These are phyloP conservation scores for Thraustochytrium striatum DNA, from an alignment of 352 stramenopile genomes.

Conservation along the genomic window DNA sequence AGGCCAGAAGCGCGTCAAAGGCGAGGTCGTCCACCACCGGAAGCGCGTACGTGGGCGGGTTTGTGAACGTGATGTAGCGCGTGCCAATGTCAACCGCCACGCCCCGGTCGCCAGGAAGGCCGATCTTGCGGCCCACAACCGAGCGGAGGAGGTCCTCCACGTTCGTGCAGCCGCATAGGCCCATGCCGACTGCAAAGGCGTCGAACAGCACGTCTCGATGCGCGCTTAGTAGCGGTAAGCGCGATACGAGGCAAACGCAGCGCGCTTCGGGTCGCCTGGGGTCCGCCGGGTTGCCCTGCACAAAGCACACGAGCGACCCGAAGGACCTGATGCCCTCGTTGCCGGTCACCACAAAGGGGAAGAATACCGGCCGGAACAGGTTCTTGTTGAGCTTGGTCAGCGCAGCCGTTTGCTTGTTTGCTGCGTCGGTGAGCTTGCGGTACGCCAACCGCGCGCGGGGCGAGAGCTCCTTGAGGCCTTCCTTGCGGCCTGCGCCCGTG, in stretches of 20 bases:
- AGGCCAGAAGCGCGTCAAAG: constrained; percentile 28
- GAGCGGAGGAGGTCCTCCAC: not conserved
- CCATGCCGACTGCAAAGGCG: constrained; percentile 33
- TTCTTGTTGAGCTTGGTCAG: constrained; percentile 23
- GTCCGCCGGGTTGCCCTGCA: not conserved
- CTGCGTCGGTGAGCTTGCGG: too few species aligned
- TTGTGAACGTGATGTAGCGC: not conserved
- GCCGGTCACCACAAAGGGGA: constrained; percentile 36
- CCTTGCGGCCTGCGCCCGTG: not conserved
- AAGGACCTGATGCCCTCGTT: constrained; percentile 21
- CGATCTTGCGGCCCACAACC: not conserved
- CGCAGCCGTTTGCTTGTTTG: too few species aligned
- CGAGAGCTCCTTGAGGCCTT: too few species aligned
- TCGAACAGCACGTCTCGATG: constrained; percentile 29
- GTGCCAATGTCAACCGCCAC: not conserved
- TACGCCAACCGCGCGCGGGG: too few species aligned
- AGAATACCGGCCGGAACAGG: constrained; percentile 29
- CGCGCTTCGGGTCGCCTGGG: constrained; percentile 14
- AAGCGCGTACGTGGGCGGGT: not conserved
- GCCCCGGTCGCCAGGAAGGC: not conserved
- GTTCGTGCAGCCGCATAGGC: not conserved
- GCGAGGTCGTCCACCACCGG: constrained; percentile 27
- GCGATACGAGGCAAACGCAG: constrained; percentile 27
- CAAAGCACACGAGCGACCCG: constrained; percentile 26
- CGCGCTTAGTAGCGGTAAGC: not conserved